Percentiles rank a stretch among this genome's conserved stretches.
These are phyloP conservation scores for Sporisorium sorghi DNA, from an alignment of 1,284 basidiomycete genomes.

Conservation along the genomic window DNA sequence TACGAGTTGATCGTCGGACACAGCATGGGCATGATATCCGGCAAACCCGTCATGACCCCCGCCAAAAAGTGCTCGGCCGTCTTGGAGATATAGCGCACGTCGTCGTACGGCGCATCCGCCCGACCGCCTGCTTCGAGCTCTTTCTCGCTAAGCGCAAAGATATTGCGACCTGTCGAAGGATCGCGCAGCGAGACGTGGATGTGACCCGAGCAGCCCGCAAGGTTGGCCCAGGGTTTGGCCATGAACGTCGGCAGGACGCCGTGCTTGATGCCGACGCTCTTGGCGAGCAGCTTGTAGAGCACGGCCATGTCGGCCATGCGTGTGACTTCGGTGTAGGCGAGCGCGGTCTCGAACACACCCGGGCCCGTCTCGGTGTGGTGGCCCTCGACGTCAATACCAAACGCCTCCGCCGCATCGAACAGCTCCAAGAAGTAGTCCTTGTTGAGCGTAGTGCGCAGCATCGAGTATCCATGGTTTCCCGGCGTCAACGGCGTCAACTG, in stretches of 20 bases:
- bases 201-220: conserved; percentile 74
- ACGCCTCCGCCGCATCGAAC: conserved; percentile 80
- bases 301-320: conserved; percentile 95
- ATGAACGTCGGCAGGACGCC: conserved; percentile 94
- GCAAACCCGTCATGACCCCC: conserved; percentile 86
- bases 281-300: conserved; percentile 91
- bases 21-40: conserved; percentile 77
- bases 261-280: conserved; percentile 88
- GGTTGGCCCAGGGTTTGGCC: conserved; percentile 87
- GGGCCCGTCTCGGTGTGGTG: conserved; percentile 94
- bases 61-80: conserved; percentile 92
- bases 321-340: conserved; percentile 85
- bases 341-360: conserved; percentile 88
- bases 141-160: conserved; percentile 81
- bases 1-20: conserved; percentile 97
- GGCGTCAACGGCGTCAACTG: conserved; percentile 83
- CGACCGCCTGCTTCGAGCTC: conserved; percentile 77
- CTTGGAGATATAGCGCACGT: conserved; percentile 85
- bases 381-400: conserved; percentile 86
- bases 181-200: conserved; percentile 89
- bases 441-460: conserved; percentile 74
- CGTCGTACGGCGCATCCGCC: conserved; percentile 78
- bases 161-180: conserved; percentile 76
- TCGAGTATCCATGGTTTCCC: conserved; percentile 75
- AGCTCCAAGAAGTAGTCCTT: conserved; percentile 89